Percentiles rank a stretch among this genome's conserved stretches.
Evolutionary conservation across 345 rosid genomes (phyloP).

Genomic region (Eucalyptus cloeziana): DNA sequence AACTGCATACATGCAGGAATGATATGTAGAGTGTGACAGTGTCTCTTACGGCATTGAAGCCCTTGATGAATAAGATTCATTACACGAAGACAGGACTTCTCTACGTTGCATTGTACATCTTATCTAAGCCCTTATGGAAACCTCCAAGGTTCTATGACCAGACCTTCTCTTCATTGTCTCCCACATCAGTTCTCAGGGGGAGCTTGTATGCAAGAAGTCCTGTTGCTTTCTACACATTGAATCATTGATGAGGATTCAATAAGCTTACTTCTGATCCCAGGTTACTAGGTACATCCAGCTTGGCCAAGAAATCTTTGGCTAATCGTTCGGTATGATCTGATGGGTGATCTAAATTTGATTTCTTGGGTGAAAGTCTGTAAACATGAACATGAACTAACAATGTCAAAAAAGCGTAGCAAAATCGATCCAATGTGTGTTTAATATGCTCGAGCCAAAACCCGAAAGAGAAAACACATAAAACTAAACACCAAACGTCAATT

Average conservation of each 20-base stretch:
- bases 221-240: not conserved
- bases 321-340: not conserved
- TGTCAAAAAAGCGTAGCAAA: rapidly evolving
- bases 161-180: not conserved
- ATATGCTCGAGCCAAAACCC: not conserved
- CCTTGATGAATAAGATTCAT: not conserved
- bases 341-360: not conserved
- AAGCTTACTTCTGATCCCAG: not conserved
- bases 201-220: not conserved
- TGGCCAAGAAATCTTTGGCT: not conserved
- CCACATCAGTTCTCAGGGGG: not conserved
- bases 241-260: not conserved
- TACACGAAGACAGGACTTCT: not conserved
- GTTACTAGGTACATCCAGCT: not conserved
- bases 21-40: not conserved
- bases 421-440: not conserved
- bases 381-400: not conserved
- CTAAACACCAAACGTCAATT: not conserved
- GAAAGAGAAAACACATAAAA: not conserved
- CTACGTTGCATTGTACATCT: not conserved
- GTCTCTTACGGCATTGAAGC: not conserved
- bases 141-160: not conserved
- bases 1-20: not conserved
- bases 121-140: not conserved
- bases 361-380: not conserved